Base-by-base conservation (phyloP, 768 basidiomycete genomes). In the Lactifluus pinguis region DNA sequence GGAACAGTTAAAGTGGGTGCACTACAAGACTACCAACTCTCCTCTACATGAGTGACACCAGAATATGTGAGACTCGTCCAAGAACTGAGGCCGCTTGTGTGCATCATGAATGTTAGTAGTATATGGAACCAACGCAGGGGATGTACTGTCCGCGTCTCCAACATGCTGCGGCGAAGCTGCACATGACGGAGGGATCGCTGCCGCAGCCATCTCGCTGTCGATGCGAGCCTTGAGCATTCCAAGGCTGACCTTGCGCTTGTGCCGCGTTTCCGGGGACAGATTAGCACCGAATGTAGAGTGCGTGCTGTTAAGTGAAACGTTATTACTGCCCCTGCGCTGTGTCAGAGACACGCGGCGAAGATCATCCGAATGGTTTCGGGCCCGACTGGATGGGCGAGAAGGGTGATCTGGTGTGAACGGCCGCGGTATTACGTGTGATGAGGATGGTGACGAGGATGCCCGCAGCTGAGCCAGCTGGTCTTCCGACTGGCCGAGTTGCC, bases 191-290 rank as follows among this genome's bases (percentile, higher is more conserved):
- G 82, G 77, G 36, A 56, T 67, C 75, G 76, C 64, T 10, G 73
- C 73, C 2, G 74, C 73, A 15, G 79, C 82, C 19, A 79, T 74
- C 72, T 94, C 92, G 70, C 88, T 87, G 62, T 92, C 89, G 67
- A 94, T 94, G 48, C 92, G 83, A 21, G 89, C 91, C 69, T 92
- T 92, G 53, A 95, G 82, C 89, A 95, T 94, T 72, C 86, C 83
- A 66, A 94, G 72, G 72, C 88, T 90, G 66, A 91, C 83, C 67
- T 84, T 82, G 57, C 91, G 86, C 69, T 92, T 92, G 72, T 92
- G 90, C 32, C 81, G 76, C 39, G 87, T 85, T 71, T 90, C 87
- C 0, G 87, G 80, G 7, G 87, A 82, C 51, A 93, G 77, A 53
- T 79, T 80, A 32, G 29, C 85, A 78, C 30, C 82, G 75, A 44